Conservation (phyloP, 2,329 filamentous ascomycete genomes). For the Aspergillus tanneri region DNA sequence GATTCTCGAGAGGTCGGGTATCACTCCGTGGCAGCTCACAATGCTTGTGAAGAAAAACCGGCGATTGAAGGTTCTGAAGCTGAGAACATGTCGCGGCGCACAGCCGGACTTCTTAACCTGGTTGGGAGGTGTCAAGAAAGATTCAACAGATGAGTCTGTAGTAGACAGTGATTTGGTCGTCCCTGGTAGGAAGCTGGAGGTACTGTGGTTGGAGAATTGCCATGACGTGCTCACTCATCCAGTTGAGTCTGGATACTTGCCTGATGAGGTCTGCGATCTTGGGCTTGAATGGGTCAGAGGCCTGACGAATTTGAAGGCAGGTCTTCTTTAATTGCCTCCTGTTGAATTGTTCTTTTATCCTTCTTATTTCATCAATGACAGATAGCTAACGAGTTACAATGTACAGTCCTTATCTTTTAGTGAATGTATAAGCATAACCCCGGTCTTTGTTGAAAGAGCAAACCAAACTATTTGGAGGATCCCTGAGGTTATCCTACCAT, state of each 20-base stretch:
- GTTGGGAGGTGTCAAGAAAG: constrained; percentile 28
- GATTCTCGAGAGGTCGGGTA: constrained; percentile 34
- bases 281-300: constrained; percentile 30
- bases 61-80: constrained; percentile 26
- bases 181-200: constrained; percentile 24
- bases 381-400: background rate
- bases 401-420: constrained; percentile 30
- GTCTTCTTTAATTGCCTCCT: no score
- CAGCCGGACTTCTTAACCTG: constrained; percentile 37
- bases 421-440: constrained; percentile 24
- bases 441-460: constrained; percentile 23
- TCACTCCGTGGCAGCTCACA: constrained; percentile 35
- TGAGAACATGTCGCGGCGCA: constrained; percentile 35
- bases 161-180: constrained; percentile 4
- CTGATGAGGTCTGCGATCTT: constrained; percentile 16
- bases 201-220: constrained; percentile 33
- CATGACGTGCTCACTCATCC: constrained; percentile 18
- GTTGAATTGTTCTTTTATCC: background rate
- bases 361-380: background rate
- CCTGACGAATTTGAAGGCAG: constrained; percentile 25
- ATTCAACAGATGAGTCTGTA: constrained; percentile 8
- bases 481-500: constrained; percentile 27
- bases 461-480: constrained; percentile 30
- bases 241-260: constrained; percentile 8
- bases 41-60: constrained; percentile 34